Evolutionary conservation across 2,329 filamentous ascomycete species (phyloP).

Genomic region (Acephala macrosclerotiorum): DNA sequence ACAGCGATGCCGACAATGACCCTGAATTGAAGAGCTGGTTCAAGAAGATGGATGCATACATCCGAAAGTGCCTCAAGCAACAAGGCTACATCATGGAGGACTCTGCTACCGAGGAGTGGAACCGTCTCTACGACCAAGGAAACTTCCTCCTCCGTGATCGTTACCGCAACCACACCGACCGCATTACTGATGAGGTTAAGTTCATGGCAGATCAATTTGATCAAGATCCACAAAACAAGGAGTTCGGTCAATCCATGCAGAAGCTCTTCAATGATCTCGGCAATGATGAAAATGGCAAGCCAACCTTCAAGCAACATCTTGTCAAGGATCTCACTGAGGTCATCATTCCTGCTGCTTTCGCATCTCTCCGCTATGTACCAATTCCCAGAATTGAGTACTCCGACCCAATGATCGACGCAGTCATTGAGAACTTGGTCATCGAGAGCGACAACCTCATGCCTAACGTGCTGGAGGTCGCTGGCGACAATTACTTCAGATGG

Average conservation of each 20-base stretch:
- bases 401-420: conserved; percentile 82
- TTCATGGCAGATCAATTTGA: conserved; percentile 92
- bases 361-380: conserved; percentile 88
- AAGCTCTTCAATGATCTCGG: conserved; percentile 93
- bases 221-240: conserved; percentile 83
- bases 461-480: conserved; percentile 86
- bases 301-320: conserved; percentile 90
- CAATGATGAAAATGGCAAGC: conserved; percentile 83
- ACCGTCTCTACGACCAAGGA: conserved; percentile 83
- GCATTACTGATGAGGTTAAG: conserved; percentile 87
- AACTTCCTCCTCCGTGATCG: conserved; percentile 87
- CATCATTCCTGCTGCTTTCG: conserved; percentile 82
- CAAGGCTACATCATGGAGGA: conserved; percentile 92
- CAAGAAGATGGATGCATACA: conserved; percentile 76
- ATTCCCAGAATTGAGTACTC: conserved; percentile 94
- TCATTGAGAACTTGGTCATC: conserved; percentile 93
- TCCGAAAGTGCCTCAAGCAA: conserved; percentile 84
- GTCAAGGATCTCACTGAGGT: conserved; percentile 88
- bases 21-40: conserved; percentile 91
- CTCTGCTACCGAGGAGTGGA: conserved; percentile 80
- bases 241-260: conserved; percentile 76
- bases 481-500: conserved; percentile 94
- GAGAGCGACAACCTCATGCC: conserved; percentile 98
- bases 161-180: conserved; percentile 86
- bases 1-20: conserved; percentile 85